Base-by-base conservation (phyloP, 2,329 filamentous ascomycete genomes). In the Colletotrichum agaves region DNA sequence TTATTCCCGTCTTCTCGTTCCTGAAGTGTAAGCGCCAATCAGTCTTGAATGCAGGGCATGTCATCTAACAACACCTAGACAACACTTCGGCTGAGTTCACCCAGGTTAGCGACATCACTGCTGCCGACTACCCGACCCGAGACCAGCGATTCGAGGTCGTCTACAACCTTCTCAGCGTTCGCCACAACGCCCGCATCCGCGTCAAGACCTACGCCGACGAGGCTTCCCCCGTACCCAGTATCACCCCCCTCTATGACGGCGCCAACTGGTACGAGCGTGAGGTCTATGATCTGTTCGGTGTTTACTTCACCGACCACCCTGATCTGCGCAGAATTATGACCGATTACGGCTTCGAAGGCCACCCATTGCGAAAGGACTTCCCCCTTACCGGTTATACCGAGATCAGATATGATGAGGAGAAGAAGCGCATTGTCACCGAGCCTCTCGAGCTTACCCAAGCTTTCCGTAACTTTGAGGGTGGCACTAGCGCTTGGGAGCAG, bases 131-230 rank as follows among this genome's bases (percentile, higher is more conserved):
- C 83, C 96, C 96, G 41, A 98, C 94, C 71, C 91, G 94, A 78
- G 92, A 97, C 79, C 91, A 98, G 82, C 93, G 96, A 69, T 99
- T 99, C 82, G 96, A 99, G 84, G 87, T 99, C 70, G 94, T 99
- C 73, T 99, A 99, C 88, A 98, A 99, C 83, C 82, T 99, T 72
- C 90, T 99, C 71, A 97, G 93, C 73, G 92, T 99, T 75, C 92
- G 96, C 73, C 94, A 98, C 85, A 99, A 99, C 84, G 92, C 94
- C 61, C 92, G 96, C 73, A 96, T 99, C 80, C 90, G 96, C 69
- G 94, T 99, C 78, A 99, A 99, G 90, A 99, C 96, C 53, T 99
- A 99, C 79, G 94, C 95, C 75, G 95, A 99, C 77, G 96, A 99
- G 84, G 93, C 93, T 7, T 93, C 93, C 4, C 94, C 96, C 1